These are phyloP conservation scores for Mycena rosella DNA, from an alignment of 768 basidiomycete species.

Conservation along the genomic window DNA sequence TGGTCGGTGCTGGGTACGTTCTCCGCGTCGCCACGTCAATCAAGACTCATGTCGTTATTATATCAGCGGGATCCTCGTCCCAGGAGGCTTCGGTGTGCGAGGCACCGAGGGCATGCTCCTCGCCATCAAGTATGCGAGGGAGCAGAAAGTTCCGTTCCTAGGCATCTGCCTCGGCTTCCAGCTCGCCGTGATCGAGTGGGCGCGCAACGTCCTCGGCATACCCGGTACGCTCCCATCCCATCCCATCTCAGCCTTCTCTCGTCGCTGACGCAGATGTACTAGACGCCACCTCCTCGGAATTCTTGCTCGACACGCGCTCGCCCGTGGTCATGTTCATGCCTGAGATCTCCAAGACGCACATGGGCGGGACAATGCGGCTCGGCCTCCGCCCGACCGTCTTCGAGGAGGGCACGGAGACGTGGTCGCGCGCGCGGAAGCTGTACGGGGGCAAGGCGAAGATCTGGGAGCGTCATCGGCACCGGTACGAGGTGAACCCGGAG, in stretches of 20 bases:
- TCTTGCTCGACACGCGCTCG: slow-evolving; percentile 69
- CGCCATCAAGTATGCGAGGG: slow-evolving; percentile 97
- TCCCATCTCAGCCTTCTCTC: background rate
- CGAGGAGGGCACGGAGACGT: slow-evolving; percentile 72
- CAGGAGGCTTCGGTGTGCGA: slow-evolving; percentile 94
- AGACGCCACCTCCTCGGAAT: slow-evolving; percentile 92
- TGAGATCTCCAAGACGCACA: slow-evolving; percentile 96
- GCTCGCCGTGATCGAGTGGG: slow-evolving; percentile 96
- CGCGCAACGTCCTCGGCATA: slow-evolving; percentile 83
- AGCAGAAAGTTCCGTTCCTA: slow-evolving; percentile 94
- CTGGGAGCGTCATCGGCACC: slow-evolving; percentile 97
- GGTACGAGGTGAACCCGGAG: slow-evolving; percentile 94
- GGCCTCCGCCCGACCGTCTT: slow-evolving; percentile 97
- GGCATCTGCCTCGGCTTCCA: slow-evolving; percentile 99
- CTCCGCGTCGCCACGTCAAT: slow-evolving; percentile 2
- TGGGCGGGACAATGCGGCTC: slow-evolving; percentile 99
- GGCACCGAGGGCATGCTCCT: slow-evolving; percentile 98
- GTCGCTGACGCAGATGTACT: slow-evolving; percentile 29
- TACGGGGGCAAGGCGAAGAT: slow-evolving; percentile 87
- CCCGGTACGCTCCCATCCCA: slow-evolving; percentile 62
- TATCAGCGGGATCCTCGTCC: slow-evolving; percentile 92
- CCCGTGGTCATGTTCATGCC: slow-evolving; percentile 98
- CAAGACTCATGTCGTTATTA: slow-evolving; percentile 27
- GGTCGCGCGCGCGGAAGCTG: slow-evolving; percentile 80
- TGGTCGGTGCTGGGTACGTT: slow-evolving; percentile 89